Evolutionary conservation across 768 basidiomycete genomes (phyloP).

Genomic region (Serendipita sp.): DNA sequence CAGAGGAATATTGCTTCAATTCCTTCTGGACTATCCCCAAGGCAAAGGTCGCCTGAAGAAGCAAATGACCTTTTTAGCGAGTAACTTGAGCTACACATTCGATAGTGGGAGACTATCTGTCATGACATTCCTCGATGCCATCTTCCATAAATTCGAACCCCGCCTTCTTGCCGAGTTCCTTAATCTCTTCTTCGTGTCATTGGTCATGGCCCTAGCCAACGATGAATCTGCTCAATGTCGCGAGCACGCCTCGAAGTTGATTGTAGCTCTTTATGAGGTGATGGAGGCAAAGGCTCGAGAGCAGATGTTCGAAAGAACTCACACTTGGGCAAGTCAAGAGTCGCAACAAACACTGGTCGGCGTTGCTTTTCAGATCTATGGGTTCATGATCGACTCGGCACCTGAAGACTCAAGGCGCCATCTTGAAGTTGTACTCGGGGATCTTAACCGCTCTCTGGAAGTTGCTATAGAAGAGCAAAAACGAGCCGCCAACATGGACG

Average conservation of each 20-base stretch:
- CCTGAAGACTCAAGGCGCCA: conserved; percentile 32
- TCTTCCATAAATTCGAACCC: conserved; percentile 71
- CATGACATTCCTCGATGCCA: conserved; percentile 76
- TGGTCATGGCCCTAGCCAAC: conserved; percentile 88
- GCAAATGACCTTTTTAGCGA: conserved; percentile 82
- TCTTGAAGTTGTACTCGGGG: conserved; percentile 36
- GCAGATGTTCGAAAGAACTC: conserved; percentile 51
- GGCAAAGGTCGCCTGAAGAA: conserved; percentile 78
- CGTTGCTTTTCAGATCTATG: conserved; percentile 70
- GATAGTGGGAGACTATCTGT: conserved; percentile 89
- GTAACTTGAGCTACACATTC: conserved; percentile 78
- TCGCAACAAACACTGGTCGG: conserved; percentile 45
- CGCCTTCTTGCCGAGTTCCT: conserved; percentile 61
- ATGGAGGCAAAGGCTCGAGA: conserved; percentile 44
- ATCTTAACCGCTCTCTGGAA: conserved; percentile 35
- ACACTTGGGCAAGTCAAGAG: conserved; percentile 59
- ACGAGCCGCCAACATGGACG: conserved; percentile 23
- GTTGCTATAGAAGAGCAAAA: conserved; percentile 28
- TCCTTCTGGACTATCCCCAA: conserved; percentile 94
- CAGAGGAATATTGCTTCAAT: conserved; percentile 76
- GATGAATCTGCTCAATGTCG: conserved; percentile 83
- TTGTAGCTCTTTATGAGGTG: conserved; percentile 59
- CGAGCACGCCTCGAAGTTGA: conserved; percentile 70
- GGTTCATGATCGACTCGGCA: conserved; percentile 59
- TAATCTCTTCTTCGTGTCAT: conserved; percentile 77